Evolutionary conservation across 1,139 yeast species (phyloP), one percentile per base, ranked within the genome.

Genomic region (Meyerozyma smithsonii): DNA sequence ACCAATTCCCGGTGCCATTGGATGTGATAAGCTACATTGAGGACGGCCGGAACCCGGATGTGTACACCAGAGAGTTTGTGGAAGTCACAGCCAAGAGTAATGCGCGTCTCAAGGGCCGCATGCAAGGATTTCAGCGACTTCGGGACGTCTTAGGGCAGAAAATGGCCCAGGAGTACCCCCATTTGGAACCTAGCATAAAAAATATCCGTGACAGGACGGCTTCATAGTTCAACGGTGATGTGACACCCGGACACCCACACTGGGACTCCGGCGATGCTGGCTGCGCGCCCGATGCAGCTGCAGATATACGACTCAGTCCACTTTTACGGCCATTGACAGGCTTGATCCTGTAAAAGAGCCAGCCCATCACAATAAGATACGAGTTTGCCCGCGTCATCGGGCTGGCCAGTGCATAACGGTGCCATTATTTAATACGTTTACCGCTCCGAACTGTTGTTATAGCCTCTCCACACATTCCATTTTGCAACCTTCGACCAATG

Each of bases 41-140:
- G 56, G 95, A 89, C 53, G 98, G 98, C 2, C 71, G 98, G 49
- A 92, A 92, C 56, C 98, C 99, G 0, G 97, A 92, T 56, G 90
- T 92, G 36, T 92, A 92, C 60, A 89, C 97, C 0, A 74, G 98
- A 56, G 98, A 94, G 62, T 92, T 92, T 62, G 88, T 90, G 8
- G 98, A 92, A 59, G 87, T 92, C 34, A 84, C 92, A 16, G 83
- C 90, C 21, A 83, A 87, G 51, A 82, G 89, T 44, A 92, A 92
- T 58, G 97, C 95, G 53, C 78, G 84, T 47, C 70, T 92, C 44
- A 79, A 89, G 56, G 98, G 97, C 8, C 87, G 87, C 59, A 80
- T 81, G 72, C 54, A 65, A 34, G 89, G 84, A 0, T 73, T 83
- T 54, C 68, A 59, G 19, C 70, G 71, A 41, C 64, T 84, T 42